Conservation (phyloP, 129 eudicot species). For the Arctium lappa region DNA sequence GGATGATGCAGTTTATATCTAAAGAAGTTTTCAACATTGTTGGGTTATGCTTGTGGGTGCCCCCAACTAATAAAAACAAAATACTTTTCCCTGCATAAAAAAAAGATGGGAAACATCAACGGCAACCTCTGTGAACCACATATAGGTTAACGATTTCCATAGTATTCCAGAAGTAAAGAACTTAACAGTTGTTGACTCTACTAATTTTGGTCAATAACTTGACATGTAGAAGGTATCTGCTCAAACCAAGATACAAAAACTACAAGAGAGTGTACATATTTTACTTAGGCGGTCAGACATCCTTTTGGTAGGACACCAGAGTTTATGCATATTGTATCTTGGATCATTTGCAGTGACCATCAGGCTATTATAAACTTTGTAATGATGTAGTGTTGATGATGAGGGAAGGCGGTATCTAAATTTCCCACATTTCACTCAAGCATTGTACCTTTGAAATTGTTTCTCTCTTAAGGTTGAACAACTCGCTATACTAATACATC, state of each 20-base stretch:
- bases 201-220: neutral
- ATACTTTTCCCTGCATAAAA: neutral
- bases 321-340: too few relatives aligned
- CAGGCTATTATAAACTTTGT: too few relatives aligned
- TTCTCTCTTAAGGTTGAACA: neutral
- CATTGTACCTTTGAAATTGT: neutral
- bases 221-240: slow-evolving; percentile 2
- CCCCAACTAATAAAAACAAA: neutral
- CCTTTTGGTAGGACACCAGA: neutral
- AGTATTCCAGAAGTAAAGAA: neutral
- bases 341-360: too few relatives aligned
- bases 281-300: neutral
- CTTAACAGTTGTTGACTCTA: neutral
- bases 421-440: neutral
- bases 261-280: neutral
- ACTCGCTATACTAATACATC: neutral
- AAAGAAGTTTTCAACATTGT: neutral
- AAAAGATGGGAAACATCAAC: neutral
- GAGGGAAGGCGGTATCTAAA: neutral
- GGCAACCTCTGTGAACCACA: neutral
- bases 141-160: neutral
- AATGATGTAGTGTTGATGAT: too few relatives aligned
- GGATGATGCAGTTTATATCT: too few relatives aligned
- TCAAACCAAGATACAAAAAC: neutral
- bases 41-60: neutral